Conservation (phyloP, 2,329 filamentous ascomycete species). For the Fusarium multiceps region DNA sequence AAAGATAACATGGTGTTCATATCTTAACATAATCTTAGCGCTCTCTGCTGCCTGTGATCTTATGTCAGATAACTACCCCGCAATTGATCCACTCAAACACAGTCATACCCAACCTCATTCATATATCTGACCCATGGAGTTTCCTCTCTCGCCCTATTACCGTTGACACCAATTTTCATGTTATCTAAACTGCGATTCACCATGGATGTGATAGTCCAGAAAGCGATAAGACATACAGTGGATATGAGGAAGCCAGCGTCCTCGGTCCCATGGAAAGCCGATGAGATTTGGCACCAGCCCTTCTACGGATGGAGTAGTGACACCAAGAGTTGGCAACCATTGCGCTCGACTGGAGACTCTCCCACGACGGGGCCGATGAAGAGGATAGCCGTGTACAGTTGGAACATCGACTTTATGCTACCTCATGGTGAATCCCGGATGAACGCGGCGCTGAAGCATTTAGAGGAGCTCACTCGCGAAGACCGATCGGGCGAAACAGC, state of each 20-base stretch:
- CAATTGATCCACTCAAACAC: not conserved
- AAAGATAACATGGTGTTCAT: no score
- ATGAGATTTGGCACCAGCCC: not conserved
- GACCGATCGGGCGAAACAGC: slow-evolving; percentile 36
- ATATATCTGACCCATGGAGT: no score
- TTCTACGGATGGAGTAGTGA: not conserved
- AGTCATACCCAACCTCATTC: not conserved
- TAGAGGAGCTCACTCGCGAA: slow-evolving; percentile 27
- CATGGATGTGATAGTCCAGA: slow-evolving; percentile 1
- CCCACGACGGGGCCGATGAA: not conserved
- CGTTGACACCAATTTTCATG: not conserved
- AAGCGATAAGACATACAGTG: not conserved
- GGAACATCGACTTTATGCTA: slow-evolving; percentile 55
- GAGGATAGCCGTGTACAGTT: slow-evolving; percentile 48
- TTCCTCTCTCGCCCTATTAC: not conserved
- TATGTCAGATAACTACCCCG: slow-evolving; percentile 20
- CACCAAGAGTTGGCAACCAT: not conserved
- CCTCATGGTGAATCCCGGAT: slow-evolving; percentile 49
- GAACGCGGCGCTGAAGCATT: slow-evolving; percentile 48
- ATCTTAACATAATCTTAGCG: fast-evolving
- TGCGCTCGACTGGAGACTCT: not conserved
- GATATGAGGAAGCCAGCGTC: not conserved
- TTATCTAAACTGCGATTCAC: not conserved
- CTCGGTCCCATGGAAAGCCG: not conserved
- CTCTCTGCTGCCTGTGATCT: not conserved